Conservation (phyloP, 2,329 filamentous ascomycete species). For the Neoarthrinium moseri region DNA sequence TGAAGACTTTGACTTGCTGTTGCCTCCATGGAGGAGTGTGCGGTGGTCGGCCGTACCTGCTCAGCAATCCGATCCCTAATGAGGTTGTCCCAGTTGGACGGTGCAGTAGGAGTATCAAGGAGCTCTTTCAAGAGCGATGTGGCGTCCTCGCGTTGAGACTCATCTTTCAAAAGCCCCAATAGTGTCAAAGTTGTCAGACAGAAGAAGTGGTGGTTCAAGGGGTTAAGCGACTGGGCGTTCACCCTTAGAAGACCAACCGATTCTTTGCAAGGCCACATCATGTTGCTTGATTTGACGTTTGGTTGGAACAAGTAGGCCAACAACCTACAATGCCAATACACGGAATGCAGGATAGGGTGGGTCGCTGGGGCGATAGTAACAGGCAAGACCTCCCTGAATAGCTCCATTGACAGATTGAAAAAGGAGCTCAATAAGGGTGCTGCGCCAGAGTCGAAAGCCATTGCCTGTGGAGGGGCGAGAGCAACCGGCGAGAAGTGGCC, state of each 20-base stretch:
- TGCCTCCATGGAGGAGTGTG: constrained; percentile 34
- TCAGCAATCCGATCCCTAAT: constrained; percentile 53
- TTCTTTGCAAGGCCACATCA: constrained; percentile 60
- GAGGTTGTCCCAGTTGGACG: constrained; percentile 55
- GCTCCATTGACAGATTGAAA: constrained; percentile 59
- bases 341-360: constrained; percentile 60
- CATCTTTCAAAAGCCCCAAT: constrained; percentile 54
- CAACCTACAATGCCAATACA: constrained; percentile 69
- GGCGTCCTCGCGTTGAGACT: constrained; percentile 57
- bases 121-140: constrained; percentile 54
- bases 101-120: constrained; percentile 49
- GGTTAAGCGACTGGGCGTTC: constrained; percentile 55
- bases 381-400: constrained; percentile 65
- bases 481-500: constrained; percentile 51
- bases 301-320: constrained; percentile 61
- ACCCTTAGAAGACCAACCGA: constrained; percentile 57
- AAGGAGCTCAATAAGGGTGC: constrained; percentile 45
- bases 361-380: constrained; percentile 49
- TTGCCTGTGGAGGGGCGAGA: constrained; percentile 40
- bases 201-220: constrained; percentile 67
- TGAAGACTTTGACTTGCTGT: constrained; percentile 56
- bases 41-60: constrained; percentile 30
- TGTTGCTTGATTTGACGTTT: constrained; percentile 52
- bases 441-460: constrained; percentile 37
- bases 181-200: constrained; percentile 60